Conservation (phyloP, 805 yeast genomes). For the Cyberlindnera lachancei region DNA sequence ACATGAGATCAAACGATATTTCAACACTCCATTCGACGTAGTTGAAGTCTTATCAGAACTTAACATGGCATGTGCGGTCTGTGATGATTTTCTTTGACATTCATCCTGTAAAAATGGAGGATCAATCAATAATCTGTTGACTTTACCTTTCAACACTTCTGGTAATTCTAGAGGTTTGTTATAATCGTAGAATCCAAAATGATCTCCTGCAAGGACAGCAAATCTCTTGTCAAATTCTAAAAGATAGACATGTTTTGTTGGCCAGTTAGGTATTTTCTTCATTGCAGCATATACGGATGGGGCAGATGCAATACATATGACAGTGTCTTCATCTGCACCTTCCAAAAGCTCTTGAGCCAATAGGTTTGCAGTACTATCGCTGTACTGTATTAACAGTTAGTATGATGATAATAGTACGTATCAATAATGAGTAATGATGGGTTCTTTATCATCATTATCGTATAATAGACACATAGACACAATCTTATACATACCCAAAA, state of each 20-base stretch:
- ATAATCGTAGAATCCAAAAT: conserved; percentile 72
- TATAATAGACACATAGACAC: no score
- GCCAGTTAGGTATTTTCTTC: conserved; percentile 43
- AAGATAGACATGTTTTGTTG: conserved; percentile 64
- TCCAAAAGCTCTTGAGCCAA: conserved; percentile 67
- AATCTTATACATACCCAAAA: conserved; percentile 42
- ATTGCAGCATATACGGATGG: conserved; percentile 90
- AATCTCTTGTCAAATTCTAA: conserved; percentile 78
- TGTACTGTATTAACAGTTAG: conserved; percentile 30
- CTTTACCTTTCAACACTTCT: conserved; percentile 45
- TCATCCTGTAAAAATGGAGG: conserved; percentile 83
- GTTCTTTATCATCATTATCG: no score
- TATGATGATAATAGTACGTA: no score
- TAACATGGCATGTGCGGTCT: conserved; percentile 56
- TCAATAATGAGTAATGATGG: no score
- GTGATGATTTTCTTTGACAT: conserved; percentile 66
- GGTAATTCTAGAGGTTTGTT: conserved; percentile 60
- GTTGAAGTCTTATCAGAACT: conserved; percentile 28
- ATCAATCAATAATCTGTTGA: conserved; percentile 70
- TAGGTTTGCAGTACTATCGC: conserved; percentile 60
- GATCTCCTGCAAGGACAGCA: conserved; percentile 60
- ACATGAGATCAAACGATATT: conserved; percentile 56
- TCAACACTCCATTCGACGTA: conserved; percentile 33
- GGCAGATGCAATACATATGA: conserved; percentile 74
- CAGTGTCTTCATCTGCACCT: conserved; percentile 67